phyloP scores from a whole-genome alignment of 352 stramenopile genomes.

The Phytopythium boreale region DNA sequence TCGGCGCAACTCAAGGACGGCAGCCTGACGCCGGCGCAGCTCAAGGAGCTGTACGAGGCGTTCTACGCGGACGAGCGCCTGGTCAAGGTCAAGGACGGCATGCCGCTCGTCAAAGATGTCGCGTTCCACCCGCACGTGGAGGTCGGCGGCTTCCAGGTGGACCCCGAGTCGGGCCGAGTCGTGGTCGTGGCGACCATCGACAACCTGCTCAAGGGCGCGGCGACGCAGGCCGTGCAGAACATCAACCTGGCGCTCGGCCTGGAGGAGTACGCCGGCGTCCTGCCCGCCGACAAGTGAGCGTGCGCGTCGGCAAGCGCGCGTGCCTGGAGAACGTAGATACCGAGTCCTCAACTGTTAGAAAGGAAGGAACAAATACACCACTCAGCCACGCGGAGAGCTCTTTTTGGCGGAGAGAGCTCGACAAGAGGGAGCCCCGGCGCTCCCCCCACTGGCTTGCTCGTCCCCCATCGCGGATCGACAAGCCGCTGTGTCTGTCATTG shows the following conservation, averaged over 20 bases:
- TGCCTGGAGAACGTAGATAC: neutral
- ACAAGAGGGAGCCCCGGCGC: too few relatives aligned
- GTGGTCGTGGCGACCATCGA: constrained; percentile 91
- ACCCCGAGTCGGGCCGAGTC: constrained; percentile 79
- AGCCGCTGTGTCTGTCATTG: too few relatives aligned
- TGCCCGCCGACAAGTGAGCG: constrained; percentile 7
- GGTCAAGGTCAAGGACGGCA: constrained; percentile 67
- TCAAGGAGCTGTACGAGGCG: constrained; percentile 71
- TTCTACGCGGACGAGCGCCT: constrained; percentile 85
- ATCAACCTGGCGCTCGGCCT: constrained; percentile 93
- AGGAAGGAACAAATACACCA: constrained; percentile 4
- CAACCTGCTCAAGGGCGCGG: constrained; percentile 93
- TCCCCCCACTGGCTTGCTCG: too few relatives aligned
- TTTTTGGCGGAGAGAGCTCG: too few relatives aligned
- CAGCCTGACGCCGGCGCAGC: constrained; percentile 51
- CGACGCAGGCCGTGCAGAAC: constrained; percentile 93
- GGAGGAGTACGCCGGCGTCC: constrained; percentile 80
- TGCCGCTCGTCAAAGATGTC: constrained; percentile 82
- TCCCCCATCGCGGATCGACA: too few relatives aligned
- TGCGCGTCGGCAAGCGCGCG: neutral
- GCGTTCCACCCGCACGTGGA: constrained; percentile 69
- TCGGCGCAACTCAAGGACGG: constrained; percentile 73
- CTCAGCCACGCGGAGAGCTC: neutral
- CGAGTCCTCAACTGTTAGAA: neutral
- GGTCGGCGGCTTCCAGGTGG: constrained; percentile 87